phyloP scores from a whole-genome alignment of 331 rosid genomes.

The Rhamnella rubrinervis region DNA sequence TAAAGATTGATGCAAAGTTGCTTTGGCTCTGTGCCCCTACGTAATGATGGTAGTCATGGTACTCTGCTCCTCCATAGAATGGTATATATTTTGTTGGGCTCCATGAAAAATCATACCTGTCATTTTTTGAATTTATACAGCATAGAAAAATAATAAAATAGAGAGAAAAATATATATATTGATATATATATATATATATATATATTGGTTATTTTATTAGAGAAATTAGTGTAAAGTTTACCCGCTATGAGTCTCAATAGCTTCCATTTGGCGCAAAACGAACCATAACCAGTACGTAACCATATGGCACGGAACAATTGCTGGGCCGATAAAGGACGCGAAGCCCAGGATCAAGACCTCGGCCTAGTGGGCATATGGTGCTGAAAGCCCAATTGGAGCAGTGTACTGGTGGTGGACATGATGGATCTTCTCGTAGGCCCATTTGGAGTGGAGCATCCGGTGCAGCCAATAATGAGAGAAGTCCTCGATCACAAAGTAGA shows the following conservation, averaged over 20 bases:
- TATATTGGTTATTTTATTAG: not conserved
- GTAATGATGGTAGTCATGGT: constrained; percentile 18
- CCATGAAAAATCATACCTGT: constrained; percentile 16
- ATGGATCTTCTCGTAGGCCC: constrained; percentile 28
- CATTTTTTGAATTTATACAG: not conserved
- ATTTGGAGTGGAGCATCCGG: constrained; percentile 20
- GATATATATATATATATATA: not conserved
- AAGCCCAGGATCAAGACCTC: constrained; percentile 22
- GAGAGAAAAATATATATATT: not conserved
- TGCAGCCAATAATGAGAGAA: constrained; percentile 23
- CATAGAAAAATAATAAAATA: not conserved
- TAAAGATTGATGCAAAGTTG: constrained; percentile 22
- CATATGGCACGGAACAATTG: constrained; percentile 27
- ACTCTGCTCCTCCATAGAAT: constrained; percentile 25
- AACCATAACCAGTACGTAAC: constrained; percentile 26
- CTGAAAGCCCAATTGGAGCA: constrained; percentile 27
- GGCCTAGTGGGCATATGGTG: constrained; percentile 27
- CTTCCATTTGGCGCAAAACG: constrained; percentile 22
- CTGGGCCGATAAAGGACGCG: constrained; percentile 12
- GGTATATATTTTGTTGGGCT: constrained; percentile 19
- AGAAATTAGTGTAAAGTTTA: not conserved
- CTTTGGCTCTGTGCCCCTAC: constrained; percentile 9
- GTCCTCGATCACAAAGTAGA: constrained; percentile 27
- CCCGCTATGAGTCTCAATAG: constrained; percentile 32
- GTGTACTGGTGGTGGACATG: constrained; percentile 24